Evolutionary conservation across 2,329 filamentous ascomycete genomes (phyloP).

Genomic region (Niveomyces coronatus): DNA sequence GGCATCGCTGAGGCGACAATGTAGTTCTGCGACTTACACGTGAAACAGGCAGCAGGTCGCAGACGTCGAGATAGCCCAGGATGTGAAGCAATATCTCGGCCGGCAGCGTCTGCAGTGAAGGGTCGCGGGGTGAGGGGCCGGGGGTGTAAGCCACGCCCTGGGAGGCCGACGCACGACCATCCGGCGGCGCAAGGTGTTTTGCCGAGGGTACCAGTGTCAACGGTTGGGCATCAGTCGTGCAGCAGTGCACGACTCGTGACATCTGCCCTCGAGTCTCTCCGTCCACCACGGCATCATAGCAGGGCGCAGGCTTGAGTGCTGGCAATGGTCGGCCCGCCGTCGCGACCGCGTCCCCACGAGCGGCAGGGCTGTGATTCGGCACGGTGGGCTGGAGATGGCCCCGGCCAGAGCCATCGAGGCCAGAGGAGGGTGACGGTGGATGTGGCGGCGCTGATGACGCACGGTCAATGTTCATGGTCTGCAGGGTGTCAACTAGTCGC

Average conservation of each 20-base stretch:
- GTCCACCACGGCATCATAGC: constrained; percentile 3
- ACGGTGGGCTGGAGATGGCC: constrained; percentile 2
- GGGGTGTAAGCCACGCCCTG: constrained; percentile 7
- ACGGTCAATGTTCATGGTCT: constrained; percentile 6
- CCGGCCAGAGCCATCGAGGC: no score
- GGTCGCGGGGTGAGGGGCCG: constrained; percentile 1
- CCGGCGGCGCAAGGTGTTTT: no score
- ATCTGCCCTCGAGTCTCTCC: not conserved
- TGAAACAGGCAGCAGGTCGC: constrained; percentile 44
- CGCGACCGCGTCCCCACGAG: constrained; percentile 3
- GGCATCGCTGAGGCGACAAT: not conserved
- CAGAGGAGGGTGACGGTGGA: not conserved
- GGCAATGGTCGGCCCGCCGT: constrained; percentile 3
- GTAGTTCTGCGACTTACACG: constrained; percentile 33
- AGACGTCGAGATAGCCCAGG: constrained; percentile 45
- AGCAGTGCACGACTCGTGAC: not conserved
- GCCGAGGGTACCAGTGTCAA: not conserved
- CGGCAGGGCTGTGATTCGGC: constrained; percentile 1
- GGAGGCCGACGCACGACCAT: not conserved
- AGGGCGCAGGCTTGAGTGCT: constrained; percentile 2
- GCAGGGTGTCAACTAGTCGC: constrained; percentile 6
- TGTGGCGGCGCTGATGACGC: not conserved
- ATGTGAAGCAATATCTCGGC: constrained; percentile 48
- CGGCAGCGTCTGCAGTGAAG: constrained; percentile 26
- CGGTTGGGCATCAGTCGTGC: constrained; percentile 10